These are phyloP conservation scores for Wickerhamomyces hampshirensis DNA, from an alignment of 805 yeast species.

Conservation along the genomic window DNA sequence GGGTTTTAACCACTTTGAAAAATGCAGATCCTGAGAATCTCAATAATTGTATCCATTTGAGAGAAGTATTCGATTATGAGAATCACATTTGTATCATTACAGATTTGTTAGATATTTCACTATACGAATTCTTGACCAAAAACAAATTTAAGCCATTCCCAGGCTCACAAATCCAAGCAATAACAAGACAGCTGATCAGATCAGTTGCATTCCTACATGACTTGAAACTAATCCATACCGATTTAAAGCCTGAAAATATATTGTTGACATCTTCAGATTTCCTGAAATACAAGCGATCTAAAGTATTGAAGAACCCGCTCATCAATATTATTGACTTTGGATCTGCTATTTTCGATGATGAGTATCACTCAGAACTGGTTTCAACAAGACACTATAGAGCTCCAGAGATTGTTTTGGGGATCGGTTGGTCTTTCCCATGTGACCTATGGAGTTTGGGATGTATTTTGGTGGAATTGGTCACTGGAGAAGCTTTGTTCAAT, in stretches of 20 bases:
- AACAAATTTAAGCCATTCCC: conserved; percentile 90
- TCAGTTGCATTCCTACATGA: conserved; percentile 89
- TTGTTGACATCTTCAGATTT: conserved; percentile 30
- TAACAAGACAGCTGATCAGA: conserved; percentile 78
- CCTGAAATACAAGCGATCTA: conserved; percentile 22
- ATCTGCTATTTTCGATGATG: conserved; percentile 91
- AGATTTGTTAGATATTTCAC: conserved; percentile 75
- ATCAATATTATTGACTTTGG: conserved; percentile 95
- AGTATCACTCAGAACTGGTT: conserved; percentile 86
- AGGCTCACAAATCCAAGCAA: conserved; percentile 85
- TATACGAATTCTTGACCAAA: conserved; percentile 84
- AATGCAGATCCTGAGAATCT: conserved; percentile 58
- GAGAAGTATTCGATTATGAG: conserved; percentile 87
- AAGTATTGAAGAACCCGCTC: conserved; percentile 67
- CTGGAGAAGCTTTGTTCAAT: conserved; percentile 92
- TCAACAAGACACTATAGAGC: conserved; percentile 97
- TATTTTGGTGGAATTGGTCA: conserved; percentile 81
- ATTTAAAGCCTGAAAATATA: conserved; percentile 93
- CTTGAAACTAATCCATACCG: conserved; percentile 88
- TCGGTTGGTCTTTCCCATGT: conserved; percentile 97
- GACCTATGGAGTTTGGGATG: conserved; percentile 98
- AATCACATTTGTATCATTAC: conserved; percentile 95
- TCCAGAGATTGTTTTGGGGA: conserved; percentile 89
- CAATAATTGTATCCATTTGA: conserved; percentile 77
- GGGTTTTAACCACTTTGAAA: conserved; percentile 72